phyloP scores from a whole-genome alignment of 768 basidiomycete genomes.

The Leccinellum rugosiceps region DNA sequence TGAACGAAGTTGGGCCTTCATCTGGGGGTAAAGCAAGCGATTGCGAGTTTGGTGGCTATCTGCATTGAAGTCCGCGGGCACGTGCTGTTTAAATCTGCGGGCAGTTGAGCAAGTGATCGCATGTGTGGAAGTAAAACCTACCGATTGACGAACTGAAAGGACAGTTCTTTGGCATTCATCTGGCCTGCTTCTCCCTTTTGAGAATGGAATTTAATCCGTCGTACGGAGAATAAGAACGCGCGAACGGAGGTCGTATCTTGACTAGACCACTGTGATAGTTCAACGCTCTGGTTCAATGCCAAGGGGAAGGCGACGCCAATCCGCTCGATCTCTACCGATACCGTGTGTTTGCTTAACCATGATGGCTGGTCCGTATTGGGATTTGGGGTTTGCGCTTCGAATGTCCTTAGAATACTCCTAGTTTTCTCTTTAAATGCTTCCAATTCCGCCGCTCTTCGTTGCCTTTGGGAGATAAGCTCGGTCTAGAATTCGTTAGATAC shows the following conservation, averaged over 20 bases:
- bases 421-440: constrained; percentile 83
- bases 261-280: constrained; percentile 39
- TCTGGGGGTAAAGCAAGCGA: constrained; percentile 73
- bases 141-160: constrained; percentile 83
- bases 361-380: constrained; percentile 29
- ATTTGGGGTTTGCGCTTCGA: constrained; percentile 56
- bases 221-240: constrained; percentile 85
- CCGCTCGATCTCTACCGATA: constrained; percentile 55
- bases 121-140: constrained; percentile 33
- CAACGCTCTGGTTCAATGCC: constrained; percentile 55
- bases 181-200: constrained; percentile 77
- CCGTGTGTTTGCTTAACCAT: constrained; percentile 55
- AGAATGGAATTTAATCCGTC: constrained; percentile 67
- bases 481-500: constrained; percentile 41
- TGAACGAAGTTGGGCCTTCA: constrained; percentile 71
- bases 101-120: constrained; percentile 3
- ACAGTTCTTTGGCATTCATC: constrained; percentile 66
- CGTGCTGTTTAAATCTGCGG: constrained; percentile 73
- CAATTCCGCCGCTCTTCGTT: constrained; percentile 74
- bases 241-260: constrained; percentile 49
- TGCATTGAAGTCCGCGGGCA: constrained; percentile 65
- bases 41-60: constrained; percentile 68
- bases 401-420: constrained; percentile 65
- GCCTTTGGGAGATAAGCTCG: constrained; percentile 70
- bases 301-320: constrained; percentile 93